Conservation (phyloP, 2,329 filamentous ascomycete species). For the Claviceps africana region DNA sequence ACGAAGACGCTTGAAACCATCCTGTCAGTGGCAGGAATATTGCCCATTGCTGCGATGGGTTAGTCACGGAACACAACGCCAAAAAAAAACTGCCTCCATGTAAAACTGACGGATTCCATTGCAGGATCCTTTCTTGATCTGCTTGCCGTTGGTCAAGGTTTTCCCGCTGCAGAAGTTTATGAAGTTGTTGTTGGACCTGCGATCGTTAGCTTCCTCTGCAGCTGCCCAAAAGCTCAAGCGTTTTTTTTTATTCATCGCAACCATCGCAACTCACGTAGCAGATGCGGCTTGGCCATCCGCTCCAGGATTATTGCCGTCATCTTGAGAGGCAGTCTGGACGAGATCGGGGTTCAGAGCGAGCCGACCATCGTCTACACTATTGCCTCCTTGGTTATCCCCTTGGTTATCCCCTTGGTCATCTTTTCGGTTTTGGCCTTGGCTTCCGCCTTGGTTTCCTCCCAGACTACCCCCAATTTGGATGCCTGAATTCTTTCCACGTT, state of each 20-base stretch:
- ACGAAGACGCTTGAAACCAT: constrained; percentile 45
- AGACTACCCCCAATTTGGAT: no score
- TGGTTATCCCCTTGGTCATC: not conserved
- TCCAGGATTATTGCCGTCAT: constrained; percentile 31
- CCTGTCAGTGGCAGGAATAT: constrained; percentile 38
- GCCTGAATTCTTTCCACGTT: not conserved
- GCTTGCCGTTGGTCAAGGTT: constrained; percentile 45
- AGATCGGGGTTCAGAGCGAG: constrained; percentile 26
- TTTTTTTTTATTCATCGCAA: not conserved
- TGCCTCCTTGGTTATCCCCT: not conserved
- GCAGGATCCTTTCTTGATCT: constrained; percentile 45
- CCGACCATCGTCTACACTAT: constrained; percentile 10
- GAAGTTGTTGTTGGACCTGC: constrained; percentile 44
- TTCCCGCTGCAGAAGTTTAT: constrained; percentile 47
- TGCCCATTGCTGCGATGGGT: constrained; percentile 36
- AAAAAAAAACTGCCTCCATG: not conserved
- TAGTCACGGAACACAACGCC: not conserved
- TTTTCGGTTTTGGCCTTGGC: not conserved
- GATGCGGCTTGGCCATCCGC: constrained; percentile 37
- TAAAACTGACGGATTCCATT: constrained; percentile 41
- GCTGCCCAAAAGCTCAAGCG: not conserved
- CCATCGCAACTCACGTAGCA: constrained; percentile 28
- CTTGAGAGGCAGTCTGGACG: constrained; percentile 35
- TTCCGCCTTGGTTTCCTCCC: not conserved
- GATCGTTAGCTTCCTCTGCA: not conserved